Evolutionary conservation across 2,329 filamentous ascomycete species (phyloP).

Genomic region (Cephalotrichum gorgonifer): DNA sequence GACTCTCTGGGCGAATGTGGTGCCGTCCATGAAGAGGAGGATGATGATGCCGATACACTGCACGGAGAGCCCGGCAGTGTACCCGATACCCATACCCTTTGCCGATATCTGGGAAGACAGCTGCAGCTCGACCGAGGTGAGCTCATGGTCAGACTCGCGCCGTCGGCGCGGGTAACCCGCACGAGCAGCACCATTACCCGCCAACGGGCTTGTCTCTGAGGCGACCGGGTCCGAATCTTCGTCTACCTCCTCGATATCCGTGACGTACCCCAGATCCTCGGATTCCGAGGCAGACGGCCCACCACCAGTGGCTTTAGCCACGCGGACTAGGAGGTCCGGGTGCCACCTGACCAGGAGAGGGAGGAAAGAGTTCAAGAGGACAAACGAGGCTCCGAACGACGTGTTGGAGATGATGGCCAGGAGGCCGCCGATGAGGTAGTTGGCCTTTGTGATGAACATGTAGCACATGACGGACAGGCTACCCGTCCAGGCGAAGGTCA

Average conservation of each 20-base stretch:
- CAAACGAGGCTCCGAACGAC: constrained; percentile 89
- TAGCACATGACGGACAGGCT: constrained; percentile 81
- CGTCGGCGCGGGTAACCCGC: not conserved
- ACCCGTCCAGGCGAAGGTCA: constrained; percentile 76
- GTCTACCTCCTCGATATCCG: not conserved
- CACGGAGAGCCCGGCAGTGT: constrained; percentile 74
- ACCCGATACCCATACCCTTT: constrained; percentile 87
- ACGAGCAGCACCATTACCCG: not conserved
- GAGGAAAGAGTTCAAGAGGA: constrained; percentile 89
- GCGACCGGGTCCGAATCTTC: not conserved
- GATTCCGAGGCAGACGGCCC: constrained; percentile 11
- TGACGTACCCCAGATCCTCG: not conserved
- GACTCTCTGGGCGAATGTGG: constrained; percentile 75
- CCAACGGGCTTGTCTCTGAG: not conserved
- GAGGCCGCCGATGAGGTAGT: constrained; percentile 73
- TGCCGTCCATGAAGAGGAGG: constrained; percentile 61
- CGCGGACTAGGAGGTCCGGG: constrained; percentile 28
- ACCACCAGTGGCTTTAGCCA: constrained; percentile 8
- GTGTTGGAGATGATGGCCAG: constrained; percentile 87
- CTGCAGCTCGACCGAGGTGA: constrained; percentile 58
- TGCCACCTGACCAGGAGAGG: constrained; percentile 85
- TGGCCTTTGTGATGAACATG: constrained; percentile 61
- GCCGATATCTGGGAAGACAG: constrained; percentile 87
- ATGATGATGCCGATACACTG: constrained; percentile 75
- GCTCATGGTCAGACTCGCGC: constrained; percentile 15